phyloP scores from a whole-genome alignment of 208 protist genomes.

The Vickermania spadyakhi region DNA sequence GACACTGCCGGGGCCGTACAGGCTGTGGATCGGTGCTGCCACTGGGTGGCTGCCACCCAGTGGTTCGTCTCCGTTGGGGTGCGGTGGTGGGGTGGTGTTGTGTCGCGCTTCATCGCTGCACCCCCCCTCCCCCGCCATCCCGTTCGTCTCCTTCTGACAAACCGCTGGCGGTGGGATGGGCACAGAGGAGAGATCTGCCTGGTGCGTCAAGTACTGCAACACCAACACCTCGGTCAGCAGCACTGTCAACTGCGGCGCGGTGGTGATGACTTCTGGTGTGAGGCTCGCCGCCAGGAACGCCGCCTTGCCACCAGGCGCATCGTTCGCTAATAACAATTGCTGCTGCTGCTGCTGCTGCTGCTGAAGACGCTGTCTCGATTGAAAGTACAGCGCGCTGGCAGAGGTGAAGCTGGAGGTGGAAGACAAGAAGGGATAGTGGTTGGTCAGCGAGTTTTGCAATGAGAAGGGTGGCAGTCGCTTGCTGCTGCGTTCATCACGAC shows the following conservation, averaged over 20 bases:
- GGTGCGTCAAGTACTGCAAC: constrained; percentile 41
- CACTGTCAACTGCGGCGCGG: constrained; percentile 46
- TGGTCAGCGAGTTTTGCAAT: constrained; percentile 29
- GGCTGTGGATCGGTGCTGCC: no score
- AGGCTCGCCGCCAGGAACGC: no score
- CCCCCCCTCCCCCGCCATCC: no score
- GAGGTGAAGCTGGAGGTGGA: background rate
- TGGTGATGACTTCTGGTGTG: constrained; percentile 23
- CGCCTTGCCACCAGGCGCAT: no score
- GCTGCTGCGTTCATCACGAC: constrained; percentile 70
- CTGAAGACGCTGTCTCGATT: background rate
- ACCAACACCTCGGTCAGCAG: constrained; percentile 64
- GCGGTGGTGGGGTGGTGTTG: background rate
- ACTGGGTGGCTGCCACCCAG: no score
- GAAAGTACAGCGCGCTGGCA: background rate
- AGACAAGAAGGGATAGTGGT: background rate
- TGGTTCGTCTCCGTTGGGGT: background rate
- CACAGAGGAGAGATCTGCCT: constrained; percentile 11
- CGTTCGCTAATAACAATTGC: no score
- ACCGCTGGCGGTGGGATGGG: background rate
- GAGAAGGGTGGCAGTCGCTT: constrained; percentile 49
- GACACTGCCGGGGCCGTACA: background rate
- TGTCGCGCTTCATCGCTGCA: no score
- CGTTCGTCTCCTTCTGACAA: background rate
- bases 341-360: background rate